These are phyloP conservation scores for Candida nemodendra DNA, from an alignment of 805 yeast genomes.

Conservation along the genomic window DNA sequence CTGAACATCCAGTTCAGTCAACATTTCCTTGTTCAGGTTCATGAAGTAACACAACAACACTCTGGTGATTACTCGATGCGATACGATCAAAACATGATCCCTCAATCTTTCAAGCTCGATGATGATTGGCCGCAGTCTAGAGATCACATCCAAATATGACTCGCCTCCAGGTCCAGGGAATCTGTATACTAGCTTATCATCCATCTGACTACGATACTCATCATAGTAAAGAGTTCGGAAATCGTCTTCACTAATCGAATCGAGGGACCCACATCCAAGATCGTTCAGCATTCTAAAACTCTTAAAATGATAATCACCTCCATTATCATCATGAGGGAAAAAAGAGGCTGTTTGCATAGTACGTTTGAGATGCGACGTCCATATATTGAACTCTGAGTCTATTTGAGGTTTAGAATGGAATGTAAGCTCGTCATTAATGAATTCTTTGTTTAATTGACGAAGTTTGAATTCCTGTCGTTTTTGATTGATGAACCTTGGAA, in stretches of 20 bases:
- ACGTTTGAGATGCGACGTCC: constrained; percentile 35
- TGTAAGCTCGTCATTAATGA: constrained; percentile 29
- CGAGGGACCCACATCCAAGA: constrained; percentile 35
- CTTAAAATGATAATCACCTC: constrained; percentile 28
- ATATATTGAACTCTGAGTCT: constrained; percentile 32
- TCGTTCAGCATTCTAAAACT: constrained; percentile 36
- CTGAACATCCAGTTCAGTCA: constrained; percentile 38
- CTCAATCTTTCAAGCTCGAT: constrained; percentile 35
- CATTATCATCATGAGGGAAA: constrained; percentile 28
- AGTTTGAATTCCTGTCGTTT: constrained; percentile 36
- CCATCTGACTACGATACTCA: constrained; percentile 30
- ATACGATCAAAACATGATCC: constrained; percentile 35
- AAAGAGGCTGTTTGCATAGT: constrained; percentile 33
- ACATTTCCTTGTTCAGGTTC: constrained; percentile 36
- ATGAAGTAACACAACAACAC: constrained; percentile 37
- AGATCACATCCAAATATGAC: constrained; percentile 36
- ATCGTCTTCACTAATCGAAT: constrained; percentile 31
- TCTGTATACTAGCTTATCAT: constrained; percentile 32
- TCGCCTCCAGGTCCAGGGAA: constrained; percentile 40
- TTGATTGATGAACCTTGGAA: constrained; percentile 34
- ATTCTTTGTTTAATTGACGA: constrained; percentile 32
- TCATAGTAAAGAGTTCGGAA: constrained; percentile 26
- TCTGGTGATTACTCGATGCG: constrained; percentile 36
- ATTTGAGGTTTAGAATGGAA: constrained; percentile 18
- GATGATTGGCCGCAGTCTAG: constrained; percentile 35